Conservation (phyloP, 1,284 basidiomycete genomes). For the Athelia sp. region DNA sequence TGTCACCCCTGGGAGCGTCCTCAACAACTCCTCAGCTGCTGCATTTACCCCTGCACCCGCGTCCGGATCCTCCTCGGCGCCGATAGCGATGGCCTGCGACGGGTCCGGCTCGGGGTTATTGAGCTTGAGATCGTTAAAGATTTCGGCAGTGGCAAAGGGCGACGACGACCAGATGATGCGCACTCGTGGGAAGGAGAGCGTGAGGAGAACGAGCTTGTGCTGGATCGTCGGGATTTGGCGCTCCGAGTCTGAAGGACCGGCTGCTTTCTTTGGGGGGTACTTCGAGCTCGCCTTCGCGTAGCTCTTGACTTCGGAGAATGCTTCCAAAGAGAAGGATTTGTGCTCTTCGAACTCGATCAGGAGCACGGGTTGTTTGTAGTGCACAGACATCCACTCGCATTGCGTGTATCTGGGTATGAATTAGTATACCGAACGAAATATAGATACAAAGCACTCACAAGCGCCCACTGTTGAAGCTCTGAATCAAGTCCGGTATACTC, state of each 20-base stretch:
- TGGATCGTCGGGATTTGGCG: conserved; percentile 56
- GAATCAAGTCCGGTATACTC: conserved; percentile 86
- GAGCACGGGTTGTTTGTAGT: conserved; percentile 92
- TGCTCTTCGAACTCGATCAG: conserved; percentile 99
- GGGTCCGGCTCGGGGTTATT: conserved; percentile 83
- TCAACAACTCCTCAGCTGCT: conserved; percentile 71
- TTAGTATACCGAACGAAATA: background rate
- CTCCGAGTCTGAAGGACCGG: conserved; percentile 31
- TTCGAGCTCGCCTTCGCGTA: conserved; percentile 56
- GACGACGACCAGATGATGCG: conserved; percentile 97
- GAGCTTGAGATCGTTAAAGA: conserved; percentile 91
- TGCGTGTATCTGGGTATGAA: conserved; percentile 76
- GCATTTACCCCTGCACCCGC: conserved; percentile 65
- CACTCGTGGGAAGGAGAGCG: conserved; percentile 85
- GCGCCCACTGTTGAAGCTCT: conserved; percentile 90
- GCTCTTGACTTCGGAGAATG: conserved; percentile 55
- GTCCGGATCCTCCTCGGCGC: conserved; percentile 70
- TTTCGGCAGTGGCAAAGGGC: conserved; percentile 87
- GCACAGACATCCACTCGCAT: conserved; percentile 94
- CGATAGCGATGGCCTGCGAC: conserved; percentile 68
- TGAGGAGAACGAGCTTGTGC: conserved; percentile 87
- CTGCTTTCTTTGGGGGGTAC: conserved; percentile 49
- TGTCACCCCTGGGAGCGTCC: conserved; percentile 74
- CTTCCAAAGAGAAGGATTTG: conserved; percentile 87
- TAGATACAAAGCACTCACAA: conserved; percentile 53